Percentiles rank a stretch among this genome's conserved stretches.
phyloP scores from a whole-genome alignment of 305 asterid genomes.

The Fraxinus paxiana region DNA sequence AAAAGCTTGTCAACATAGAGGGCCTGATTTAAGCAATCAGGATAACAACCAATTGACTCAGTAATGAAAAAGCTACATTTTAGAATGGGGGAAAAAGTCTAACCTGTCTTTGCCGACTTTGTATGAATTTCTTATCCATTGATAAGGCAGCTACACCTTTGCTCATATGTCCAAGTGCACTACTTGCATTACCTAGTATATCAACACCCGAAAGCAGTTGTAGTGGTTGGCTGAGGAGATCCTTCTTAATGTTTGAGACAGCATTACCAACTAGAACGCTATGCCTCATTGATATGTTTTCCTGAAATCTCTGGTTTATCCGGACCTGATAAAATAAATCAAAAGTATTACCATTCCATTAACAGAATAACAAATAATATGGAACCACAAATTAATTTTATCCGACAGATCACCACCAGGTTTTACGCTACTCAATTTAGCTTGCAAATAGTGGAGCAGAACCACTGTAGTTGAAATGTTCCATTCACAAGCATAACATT shows the following conservation, averaged over 20 bases:
- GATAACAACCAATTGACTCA: neutral
- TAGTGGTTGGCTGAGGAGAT: constrained; percentile 93
- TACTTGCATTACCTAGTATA: constrained; percentile 98
- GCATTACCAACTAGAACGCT: constrained; percentile 80
- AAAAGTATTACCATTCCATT: constrained; percentile 16
- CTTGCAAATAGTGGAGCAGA: constrained; percentile 5
- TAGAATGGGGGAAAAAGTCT: constrained; percentile 2
- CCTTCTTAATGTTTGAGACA: constrained; percentile 81
- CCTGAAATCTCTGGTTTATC: constrained; percentile 82
- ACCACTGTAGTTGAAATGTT: constrained; percentile 4
- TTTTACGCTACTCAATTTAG: constrained; percentile 3
- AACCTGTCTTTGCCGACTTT: constrained; percentile 98
- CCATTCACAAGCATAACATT: neutral
- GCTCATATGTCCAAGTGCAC: constrained; percentile 99
- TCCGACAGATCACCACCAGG: neutral
- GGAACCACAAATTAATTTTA: constrained; percentile 10
- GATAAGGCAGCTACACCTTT: constrained; percentile 99
- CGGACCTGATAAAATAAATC: constrained; percentile 63
- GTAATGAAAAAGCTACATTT: neutral
- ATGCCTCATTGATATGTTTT: constrained; percentile 74
- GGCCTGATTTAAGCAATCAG: constrained; percentile 2
- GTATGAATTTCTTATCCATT: constrained; percentile 98
- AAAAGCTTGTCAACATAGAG: neutral
- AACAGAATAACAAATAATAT: neutral
- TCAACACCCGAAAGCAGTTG: constrained; percentile 99